Evolutionary conservation across 2,329 filamentous ascomycete genomes (phyloP).

Genomic region (Emmonsiellopsis sp.): DNA sequence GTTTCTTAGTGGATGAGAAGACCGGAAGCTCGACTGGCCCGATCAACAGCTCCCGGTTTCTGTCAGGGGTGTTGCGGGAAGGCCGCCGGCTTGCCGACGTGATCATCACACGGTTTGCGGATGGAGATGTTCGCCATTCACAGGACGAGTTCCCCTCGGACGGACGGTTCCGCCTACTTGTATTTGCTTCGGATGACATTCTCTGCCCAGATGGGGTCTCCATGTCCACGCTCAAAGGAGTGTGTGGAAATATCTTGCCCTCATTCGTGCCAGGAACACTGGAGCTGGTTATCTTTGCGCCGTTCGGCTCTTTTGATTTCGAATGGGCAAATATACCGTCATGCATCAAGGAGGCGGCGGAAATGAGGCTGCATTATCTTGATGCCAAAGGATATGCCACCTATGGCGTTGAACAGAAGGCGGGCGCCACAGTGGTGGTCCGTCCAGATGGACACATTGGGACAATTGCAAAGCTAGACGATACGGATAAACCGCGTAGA

Average conservation of each 20-base stretch:
- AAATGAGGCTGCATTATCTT: conserved; percentile 1
- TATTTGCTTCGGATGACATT: neutral
- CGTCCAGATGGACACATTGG: conserved; percentile 30
- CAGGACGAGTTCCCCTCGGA: conserved; percentile 18
- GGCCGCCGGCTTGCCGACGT: conserved; percentile 25
- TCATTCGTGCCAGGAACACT: neutral
- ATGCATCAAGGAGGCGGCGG: neutral
- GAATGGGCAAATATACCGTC: neutral
- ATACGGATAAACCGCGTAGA: conserved; percentile 13
- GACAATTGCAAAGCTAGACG: conserved; percentile 14
- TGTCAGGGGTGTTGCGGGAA: conserved; percentile 22
- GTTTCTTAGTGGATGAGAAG: neutral
- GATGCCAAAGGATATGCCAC: neutral
- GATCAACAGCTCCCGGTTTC: conserved; percentile 21
- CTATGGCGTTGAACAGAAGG: neutral
- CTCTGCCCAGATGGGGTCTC: neutral
- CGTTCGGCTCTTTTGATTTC: neutral
- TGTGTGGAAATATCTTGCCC: neutral
- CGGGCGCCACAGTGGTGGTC: conserved; percentile 23
- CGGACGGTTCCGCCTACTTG: neutral
- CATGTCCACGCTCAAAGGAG: neutral
- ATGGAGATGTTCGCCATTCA: conserved; percentile 23
- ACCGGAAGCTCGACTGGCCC: conserved; percentile 8
- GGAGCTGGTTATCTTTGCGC: neutral
- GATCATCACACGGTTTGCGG: conserved; percentile 22